A percentile compares a stretch with the other conserved stretches of the same genome.
Evolutionary conservation across 2,329 filamentous ascomycete species (phyloP).

Genomic region (Penicillium sp.): DNA sequence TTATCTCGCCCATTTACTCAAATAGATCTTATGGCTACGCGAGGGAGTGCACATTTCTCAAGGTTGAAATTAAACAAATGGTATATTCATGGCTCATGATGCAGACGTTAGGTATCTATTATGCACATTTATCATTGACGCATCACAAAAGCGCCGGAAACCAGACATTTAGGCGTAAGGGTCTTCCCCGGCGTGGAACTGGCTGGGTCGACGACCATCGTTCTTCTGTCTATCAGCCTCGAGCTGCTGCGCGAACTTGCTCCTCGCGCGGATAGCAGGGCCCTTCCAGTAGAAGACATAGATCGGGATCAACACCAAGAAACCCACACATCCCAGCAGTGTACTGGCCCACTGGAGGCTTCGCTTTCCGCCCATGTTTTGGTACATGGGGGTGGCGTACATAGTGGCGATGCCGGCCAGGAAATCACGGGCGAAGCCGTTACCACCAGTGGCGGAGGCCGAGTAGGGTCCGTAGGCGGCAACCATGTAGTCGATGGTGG

Average conservation of each 20-base stretch:
- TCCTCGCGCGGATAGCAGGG: constrained; percentile 48
- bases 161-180: too few species aligned
- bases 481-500: constrained; percentile 75
- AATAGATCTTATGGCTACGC: too few species aligned
- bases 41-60: too few species aligned
- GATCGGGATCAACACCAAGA: constrained; percentile 54
- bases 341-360: constrained; percentile 55
- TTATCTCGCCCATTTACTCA: too few species aligned
- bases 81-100: too few species aligned
- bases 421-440: constrained; percentile 71
- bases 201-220: constrained; percentile 14
- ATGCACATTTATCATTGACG: too few species aligned
- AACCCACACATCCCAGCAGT: constrained; percentile 51
- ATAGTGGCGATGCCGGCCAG: constrained; percentile 69
- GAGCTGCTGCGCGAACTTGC: constrained; percentile 24
- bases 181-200: too few species aligned
- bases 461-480: constrained; percentile 70
- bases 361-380: constrained; percentile 43
- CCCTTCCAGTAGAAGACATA: constrained; percentile 59
- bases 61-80: too few species aligned
- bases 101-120: too few species aligned
- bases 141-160: too few species aligned
- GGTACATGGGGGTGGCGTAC: constrained; percentile 63
- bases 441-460: constrained; percentile 71
- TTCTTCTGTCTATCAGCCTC: constrained; percentile 19